Base-by-base conservation (phyloP, 148 eudicot genomes). In the Amaranthus cruentus region DNA sequence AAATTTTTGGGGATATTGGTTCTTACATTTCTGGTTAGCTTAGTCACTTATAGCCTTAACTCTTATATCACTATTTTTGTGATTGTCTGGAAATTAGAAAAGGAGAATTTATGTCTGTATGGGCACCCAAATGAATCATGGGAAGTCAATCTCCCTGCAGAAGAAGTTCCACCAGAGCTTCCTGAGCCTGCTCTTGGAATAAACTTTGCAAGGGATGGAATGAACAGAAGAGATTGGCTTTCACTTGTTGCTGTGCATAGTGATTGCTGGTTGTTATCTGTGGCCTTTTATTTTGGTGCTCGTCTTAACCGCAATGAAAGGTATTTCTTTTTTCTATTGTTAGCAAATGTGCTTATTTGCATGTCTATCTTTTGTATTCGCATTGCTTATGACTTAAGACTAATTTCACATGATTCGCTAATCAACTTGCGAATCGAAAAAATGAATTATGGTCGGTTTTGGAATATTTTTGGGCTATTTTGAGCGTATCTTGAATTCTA, bases 131-230 rank as follows among this genome's bases (percentile, higher is more conserved):
- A 84, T 85, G 91, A 87, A 66, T 63, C 82, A 46, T 92, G 97
- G 97, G 97, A 88, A 83, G 97, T 92, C 6, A 88, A 84, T 81
- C 86, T 89, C 70, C 97, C 97, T 7, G 91, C 97, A 6, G 97
- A 92, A 75, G 91, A 92, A 83, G 95, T 92, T 66, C 97, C 97
- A 66, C 96, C 97, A 0, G 97, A 92, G 86, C 96, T 92, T 81
- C 97, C 97, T 44, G 97, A 92, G 84, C 97, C 97, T 60, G 97
- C 97, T 54, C 85, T 92, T 43, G 97, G 97, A 75, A 92, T 92
- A 75, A 92, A 92, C 82, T 89, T 92, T 79, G 95, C 97, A 2
- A 85, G 97, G 71, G 97, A 92, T 76, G 97, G 97, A 65, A 92
- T 92, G 97, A 80, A 83, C 65, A 70, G 87, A 13, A 85, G 80